Conservation (phyloP, 331 rosid genomes). For the Prunus yedoensis region DNA sequence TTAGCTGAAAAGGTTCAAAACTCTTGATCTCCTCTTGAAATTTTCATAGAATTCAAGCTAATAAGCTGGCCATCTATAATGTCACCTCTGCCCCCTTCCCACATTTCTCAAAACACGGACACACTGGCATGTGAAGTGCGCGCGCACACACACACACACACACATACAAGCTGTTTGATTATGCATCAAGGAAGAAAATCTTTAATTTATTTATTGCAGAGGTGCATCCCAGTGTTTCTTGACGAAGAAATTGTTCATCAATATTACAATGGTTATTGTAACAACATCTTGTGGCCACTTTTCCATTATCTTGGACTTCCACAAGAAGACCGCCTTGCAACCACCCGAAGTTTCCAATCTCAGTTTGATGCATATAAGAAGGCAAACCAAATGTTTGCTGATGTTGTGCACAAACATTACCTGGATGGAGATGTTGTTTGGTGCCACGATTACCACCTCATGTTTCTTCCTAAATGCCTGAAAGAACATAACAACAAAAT, state of each 20-base stretch:
- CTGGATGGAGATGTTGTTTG: conserved; percentile 95
- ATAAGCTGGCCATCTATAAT: conserved; percentile 5
- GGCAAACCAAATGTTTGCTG: conserved; percentile 96
- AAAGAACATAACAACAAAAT: conserved; percentile 69
- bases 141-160: background rate
- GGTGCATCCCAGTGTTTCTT: conserved; percentile 92
- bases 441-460: conserved; percentile 96
- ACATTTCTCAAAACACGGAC: background rate
- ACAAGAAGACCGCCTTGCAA: conserved; percentile 95
- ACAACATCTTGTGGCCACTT: conserved; percentile 97
- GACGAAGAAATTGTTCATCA: conserved; percentile 95
- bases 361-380: conserved; percentile 91
- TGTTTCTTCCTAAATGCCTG: conserved; percentile 93
- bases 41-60: conserved; percentile 24
- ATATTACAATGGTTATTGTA: conserved; percentile 95
- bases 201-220: conserved; percentile 50
- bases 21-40: conserved; percentile 21
- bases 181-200: background rate
- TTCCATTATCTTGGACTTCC: conserved; percentile 96
- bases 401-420: conserved; percentile 73
- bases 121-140: background rate
- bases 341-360: conserved; percentile 89
- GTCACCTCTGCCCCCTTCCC: conserved; percentile 7
- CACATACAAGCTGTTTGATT: background rate
- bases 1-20: conserved; percentile 85